phyloP scores from a whole-genome alignment of 768 basidiomycete species.

The Pholiota conissans region DNA sequence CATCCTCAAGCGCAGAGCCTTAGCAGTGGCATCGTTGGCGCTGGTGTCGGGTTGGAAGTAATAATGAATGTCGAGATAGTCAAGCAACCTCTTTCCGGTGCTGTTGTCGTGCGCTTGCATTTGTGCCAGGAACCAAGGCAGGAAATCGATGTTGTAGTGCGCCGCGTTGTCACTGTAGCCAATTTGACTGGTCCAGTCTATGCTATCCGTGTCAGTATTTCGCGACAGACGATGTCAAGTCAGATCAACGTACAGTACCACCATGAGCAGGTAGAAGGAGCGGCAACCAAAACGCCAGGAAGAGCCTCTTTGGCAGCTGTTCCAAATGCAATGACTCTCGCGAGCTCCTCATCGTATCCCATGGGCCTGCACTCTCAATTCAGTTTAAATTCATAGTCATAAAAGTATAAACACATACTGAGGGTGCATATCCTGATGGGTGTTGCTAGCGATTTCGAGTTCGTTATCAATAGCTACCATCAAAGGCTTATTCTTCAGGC shows the following conservation, averaged over 20 bases:
- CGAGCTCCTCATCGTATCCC: constrained; percentile 51
- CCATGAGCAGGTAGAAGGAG: constrained; percentile 48
- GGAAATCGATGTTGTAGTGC: constrained; percentile 51
- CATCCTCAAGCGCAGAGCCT: constrained; percentile 48
- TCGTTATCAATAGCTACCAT: constrained; percentile 55
- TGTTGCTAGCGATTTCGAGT: constrained; percentile 53
- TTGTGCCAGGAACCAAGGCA: constrained; percentile 55
- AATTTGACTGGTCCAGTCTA: constrained; percentile 53
- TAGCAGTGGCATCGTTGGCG: constrained; percentile 50
- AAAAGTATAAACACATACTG: constrained; percentile 23
- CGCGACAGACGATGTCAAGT: too few species aligned
- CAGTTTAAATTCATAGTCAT: constrained; percentile 1
- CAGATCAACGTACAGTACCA: constrained; percentile 48
- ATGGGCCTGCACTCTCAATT: constrained; percentile 32
- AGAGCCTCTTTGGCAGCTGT: constrained; percentile 43
- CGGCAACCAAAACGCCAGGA: constrained; percentile 43
- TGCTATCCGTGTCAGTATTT: background rate
- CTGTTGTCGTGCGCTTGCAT: constrained; percentile 40
- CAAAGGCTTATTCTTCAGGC: constrained; percentile 46
- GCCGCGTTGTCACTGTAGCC: constrained; percentile 50
- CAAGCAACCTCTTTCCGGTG: constrained; percentile 44
- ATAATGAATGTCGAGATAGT: constrained; percentile 58
- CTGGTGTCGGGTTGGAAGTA: constrained; percentile 55
- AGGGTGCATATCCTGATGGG: constrained; percentile 61
- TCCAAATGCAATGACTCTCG: constrained; percentile 42